Conservation (phyloP, 2,329 filamentous ascomycete genomes). For the Aspergillus phoenicis region DNA sequence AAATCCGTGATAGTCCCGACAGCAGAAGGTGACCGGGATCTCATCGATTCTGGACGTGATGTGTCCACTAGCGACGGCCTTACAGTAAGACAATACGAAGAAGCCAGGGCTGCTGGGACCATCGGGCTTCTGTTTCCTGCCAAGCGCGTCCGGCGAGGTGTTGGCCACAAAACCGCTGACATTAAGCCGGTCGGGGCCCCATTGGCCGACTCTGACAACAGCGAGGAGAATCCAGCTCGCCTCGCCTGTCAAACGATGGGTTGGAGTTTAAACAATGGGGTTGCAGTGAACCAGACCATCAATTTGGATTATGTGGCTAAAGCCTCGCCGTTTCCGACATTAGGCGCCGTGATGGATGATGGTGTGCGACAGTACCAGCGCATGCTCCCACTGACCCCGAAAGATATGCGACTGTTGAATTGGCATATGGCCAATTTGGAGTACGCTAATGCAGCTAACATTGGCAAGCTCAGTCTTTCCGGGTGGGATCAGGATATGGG, state of each 20-base stretch:
- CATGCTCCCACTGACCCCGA: slow-evolving; percentile 78
- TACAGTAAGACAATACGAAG: slow-evolving; percentile 73
- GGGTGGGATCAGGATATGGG: slow-evolving; percentile 97
- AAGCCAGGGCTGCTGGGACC: slow-evolving; percentile 64
- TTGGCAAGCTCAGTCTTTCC: slow-evolving; percentile 81
- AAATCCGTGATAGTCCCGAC: slow-evolving; percentile 70
- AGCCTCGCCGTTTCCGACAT: slow-evolving; percentile 65
- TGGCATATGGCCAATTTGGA: slow-evolving; percentile 99
- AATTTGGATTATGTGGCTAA: slow-evolving; percentile 69
- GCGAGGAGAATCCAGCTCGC: slow-evolving; percentile 71
- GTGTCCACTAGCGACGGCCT: slow-evolving; percentile 68
- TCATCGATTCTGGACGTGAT: slow-evolving; percentile 83
- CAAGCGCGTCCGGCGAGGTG: slow-evolving; percentile 48
- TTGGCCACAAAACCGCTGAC: slow-evolving; percentile 52
- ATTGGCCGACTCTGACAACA: slow-evolving; percentile 63
- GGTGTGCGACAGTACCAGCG: slow-evolving; percentile 85
- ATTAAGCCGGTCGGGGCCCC: slow-evolving; percentile 51
- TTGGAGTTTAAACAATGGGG: slow-evolving; percentile 71
- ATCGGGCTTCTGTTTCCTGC: slow-evolving; percentile 47
- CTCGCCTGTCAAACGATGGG: slow-evolving; percentile 79
- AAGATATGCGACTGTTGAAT: slow-evolving; percentile 88
- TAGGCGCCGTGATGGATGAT: slow-evolving; percentile 89
- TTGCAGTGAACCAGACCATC: slow-evolving; percentile 66
- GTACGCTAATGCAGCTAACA: slow-evolving; percentile 91
- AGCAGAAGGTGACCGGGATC: slow-evolving; percentile 77